phyloP scores from a whole-genome alignment of 2,329 filamentous ascomycete species.

The Claviceps sp. region DNA sequence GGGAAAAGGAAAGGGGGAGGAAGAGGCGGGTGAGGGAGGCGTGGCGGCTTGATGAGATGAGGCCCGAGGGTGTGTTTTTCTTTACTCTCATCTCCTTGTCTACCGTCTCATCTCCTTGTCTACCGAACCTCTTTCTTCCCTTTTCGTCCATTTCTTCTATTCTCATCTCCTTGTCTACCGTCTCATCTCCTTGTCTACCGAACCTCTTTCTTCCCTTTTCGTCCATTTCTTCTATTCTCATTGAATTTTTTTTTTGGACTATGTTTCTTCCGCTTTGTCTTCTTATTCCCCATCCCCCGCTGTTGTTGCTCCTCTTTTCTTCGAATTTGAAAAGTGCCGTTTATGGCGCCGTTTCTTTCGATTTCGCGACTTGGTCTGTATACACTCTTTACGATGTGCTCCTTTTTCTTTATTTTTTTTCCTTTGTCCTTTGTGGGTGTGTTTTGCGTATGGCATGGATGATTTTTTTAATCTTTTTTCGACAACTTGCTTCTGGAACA shows the following conservation, averaged over 20 bases:
- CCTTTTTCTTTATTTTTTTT: background rate
- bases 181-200: too few relatives aligned
- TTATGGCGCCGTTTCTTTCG: too few relatives aligned
- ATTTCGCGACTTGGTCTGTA: too few relatives aligned
- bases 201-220: background rate
- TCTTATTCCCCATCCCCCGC: too few relatives aligned
- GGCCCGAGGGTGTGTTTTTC: background rate
- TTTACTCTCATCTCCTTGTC: background rate
- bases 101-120: too few relatives aligned
- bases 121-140: background rate
- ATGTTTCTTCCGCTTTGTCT: too few relatives aligned
- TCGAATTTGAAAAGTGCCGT: too few relatives aligned
- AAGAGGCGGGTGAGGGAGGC: slow-evolving; percentile 8
- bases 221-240: background rate
- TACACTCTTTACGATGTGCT: too few relatives aligned
- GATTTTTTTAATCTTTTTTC: background rate
- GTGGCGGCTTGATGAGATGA: background rate
- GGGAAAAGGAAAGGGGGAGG: slow-evolving; percentile 23
- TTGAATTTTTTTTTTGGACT: background rate
- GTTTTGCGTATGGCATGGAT: background rate
- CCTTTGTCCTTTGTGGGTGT: too few relatives aligned
- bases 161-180: too few relatives aligned
- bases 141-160: background rate
- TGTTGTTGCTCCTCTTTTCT: too few relatives aligned
- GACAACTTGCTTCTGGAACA: background rate